A percentile compares a stretch with the other conserved stretches of the same genome.
Conservation (phyloP, 345 rosid genomes). For the Heritiera fomes region DNA sequence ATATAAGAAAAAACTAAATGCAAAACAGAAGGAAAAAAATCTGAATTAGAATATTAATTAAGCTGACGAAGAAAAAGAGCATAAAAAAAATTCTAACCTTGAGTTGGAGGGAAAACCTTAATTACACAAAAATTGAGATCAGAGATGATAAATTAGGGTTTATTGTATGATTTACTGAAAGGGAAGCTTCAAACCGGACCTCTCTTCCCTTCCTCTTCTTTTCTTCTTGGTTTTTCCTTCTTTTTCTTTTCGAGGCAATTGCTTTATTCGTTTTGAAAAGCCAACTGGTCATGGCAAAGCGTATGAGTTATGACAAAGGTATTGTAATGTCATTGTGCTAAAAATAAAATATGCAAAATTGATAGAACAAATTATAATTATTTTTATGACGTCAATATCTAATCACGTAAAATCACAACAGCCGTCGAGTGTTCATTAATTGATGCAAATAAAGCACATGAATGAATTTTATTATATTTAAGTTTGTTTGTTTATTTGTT, state of each 20-base stretch:
- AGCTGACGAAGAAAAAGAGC: neutral
- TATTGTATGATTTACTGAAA: neutral
- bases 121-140: neutral
- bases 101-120: constrained; percentile 2
- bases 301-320: neutral
- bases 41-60: neutral
- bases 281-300: neutral
- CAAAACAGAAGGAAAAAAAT: neutral
- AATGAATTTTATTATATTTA: too few species aligned
- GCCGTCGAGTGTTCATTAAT: too few species aligned
- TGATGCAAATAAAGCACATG: too few species aligned
- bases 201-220: too few species aligned
- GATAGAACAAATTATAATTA: too few species aligned
- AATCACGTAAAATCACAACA: too few species aligned
- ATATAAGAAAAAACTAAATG: neutral
- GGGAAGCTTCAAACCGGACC: neutral
- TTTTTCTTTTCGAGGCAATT: neutral
- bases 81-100: neutral
- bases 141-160: neutral
- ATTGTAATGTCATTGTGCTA: too few species aligned
- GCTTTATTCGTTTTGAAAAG: neutral
- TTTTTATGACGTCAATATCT: too few species aligned
- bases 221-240: neutral
- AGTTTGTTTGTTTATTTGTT: too few species aligned
- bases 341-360: neutral